A percentile compares a stretch with the other conserved stretches of the same genome.
Conservation (phyloP, 352 stramenopile genomes). For the Phytophthora vignae region DNA sequence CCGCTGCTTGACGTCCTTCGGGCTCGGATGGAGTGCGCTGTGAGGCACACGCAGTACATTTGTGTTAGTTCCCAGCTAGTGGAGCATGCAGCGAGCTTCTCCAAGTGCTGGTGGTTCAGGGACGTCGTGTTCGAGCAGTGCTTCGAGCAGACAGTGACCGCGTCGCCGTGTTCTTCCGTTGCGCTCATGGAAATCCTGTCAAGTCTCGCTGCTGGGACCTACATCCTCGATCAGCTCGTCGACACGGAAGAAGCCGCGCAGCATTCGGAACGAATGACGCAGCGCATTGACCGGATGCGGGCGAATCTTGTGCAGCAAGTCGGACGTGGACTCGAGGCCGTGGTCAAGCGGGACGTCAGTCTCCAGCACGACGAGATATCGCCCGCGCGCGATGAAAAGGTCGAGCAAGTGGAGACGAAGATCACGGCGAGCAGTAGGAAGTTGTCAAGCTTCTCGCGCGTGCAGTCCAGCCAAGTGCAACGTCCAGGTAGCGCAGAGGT, state of each 20-base stretch:
- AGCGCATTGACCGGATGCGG: slow-evolving; percentile 39
- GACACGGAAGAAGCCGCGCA: slow-evolving; percentile 37
- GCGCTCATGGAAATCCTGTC: slow-evolving; percentile 44
- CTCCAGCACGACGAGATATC: slow-evolving; percentile 22
- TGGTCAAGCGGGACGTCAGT: slow-evolving; percentile 26
- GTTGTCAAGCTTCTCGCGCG: slow-evolving; percentile 29
- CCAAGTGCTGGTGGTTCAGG: slow-evolving; percentile 64
- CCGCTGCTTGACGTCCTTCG: slow-evolving; percentile 31
- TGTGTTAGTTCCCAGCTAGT: slow-evolving; percentile 36
- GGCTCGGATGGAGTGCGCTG: slow-evolving; percentile 52
- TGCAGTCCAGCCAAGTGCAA: slow-evolving; percentile 24
- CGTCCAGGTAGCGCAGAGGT: slow-evolving; percentile 32
- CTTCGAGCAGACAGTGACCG: slow-evolving; percentile 30
- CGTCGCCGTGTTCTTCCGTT: slow-evolving; percentile 18
- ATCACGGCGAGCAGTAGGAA: slow-evolving; percentile 21
- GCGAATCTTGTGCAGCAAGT: slow-evolving; percentile 34
- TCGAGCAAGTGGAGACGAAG: slow-evolving; percentile 17
- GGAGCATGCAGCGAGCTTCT: slow-evolving; percentile 42
- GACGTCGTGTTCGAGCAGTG: slow-evolving; percentile 40
- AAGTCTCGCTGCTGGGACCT: slow-evolving; percentile 32
- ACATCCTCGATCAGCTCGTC: slow-evolving; percentile 48
- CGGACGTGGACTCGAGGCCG: slow-evolving; percentile 36
- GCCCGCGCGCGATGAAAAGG: slow-evolving; percentile 5
- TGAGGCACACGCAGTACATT: slow-evolving; percentile 55
- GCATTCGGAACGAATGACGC: slow-evolving; percentile 24